phyloP scores from a whole-genome alignment of 2,329 filamentous ascomycete genomes.

The Helicocarpus griseus region DNA sequence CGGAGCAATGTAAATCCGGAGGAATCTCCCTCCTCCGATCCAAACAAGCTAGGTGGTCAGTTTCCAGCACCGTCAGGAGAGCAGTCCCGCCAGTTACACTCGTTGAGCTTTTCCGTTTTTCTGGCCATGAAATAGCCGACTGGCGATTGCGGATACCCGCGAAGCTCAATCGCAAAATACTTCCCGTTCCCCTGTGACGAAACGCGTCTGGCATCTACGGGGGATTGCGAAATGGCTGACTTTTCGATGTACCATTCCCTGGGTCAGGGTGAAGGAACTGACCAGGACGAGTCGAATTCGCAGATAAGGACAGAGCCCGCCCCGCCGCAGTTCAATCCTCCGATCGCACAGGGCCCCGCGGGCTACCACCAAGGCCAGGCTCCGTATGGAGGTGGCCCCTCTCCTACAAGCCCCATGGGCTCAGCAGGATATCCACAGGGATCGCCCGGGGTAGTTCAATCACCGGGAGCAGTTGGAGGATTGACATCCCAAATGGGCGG shows the following conservation, averaged over 20 bases:
- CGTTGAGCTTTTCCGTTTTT: background rate
- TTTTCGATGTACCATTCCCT: slow-evolving; percentile 32
- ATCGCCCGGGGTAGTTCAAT: slow-evolving; percentile 5
- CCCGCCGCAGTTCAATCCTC: slow-evolving; percentile 43
- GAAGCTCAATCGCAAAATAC: background rate
- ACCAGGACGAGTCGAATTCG: slow-evolving; percentile 46
- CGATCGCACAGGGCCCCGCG: slow-evolving; percentile 27
- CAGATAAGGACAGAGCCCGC: slow-evolving; percentile 42
- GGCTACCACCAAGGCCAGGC: slow-evolving; percentile 16
- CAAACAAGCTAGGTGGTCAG: slow-evolving; percentile 6
- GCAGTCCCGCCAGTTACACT: background rate
- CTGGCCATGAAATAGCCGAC: slow-evolving; percentile 9
- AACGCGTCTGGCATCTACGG: background rate
- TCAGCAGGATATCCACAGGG: slow-evolving; percentile 1
- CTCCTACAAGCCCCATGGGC: slow-evolving; percentile 15
- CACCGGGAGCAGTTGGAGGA: slow-evolving; percentile 28
- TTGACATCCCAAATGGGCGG: slow-evolving; percentile 62
- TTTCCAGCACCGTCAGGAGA: background rate
- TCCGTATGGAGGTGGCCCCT: slow-evolving; percentile 11
- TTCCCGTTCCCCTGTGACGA: background rate
- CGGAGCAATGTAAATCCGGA: slow-evolving; percentile 2
- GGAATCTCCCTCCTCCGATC: background rate
- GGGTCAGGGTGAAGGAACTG: slow-evolving; percentile 36
- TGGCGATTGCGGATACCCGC: slow-evolving; percentile 8
- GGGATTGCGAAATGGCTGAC: slow-evolving; percentile 30